Conservation (phyloP, 1,139 yeast genomes). For the Suhomyces guaymorum region DNA sequence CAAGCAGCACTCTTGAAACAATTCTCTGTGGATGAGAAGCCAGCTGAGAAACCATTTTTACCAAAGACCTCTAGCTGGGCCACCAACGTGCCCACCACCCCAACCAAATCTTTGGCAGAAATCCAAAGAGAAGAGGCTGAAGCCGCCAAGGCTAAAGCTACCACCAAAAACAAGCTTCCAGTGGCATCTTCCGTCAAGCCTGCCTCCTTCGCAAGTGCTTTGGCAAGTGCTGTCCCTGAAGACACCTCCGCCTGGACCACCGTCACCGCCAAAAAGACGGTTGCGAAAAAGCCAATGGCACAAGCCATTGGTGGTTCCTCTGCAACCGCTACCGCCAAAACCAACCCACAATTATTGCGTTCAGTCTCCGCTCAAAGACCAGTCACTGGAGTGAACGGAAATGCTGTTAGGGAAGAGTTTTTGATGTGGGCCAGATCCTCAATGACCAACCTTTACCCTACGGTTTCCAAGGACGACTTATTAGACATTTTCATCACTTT, state of each 20-base stretch:
- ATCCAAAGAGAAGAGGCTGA: conserved; percentile 50
- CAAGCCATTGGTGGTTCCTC: no score
- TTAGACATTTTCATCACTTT: conserved; percentile 77
- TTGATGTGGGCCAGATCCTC: conserved; percentile 81
- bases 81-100: conserved; percentile 24
- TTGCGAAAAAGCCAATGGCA: conserved; percentile 30
- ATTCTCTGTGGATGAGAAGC: conserved; percentile 26
- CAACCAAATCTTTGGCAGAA: conserved; percentile 45
- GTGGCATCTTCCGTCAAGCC: conserved; percentile 15
- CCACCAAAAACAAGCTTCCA: conserved; percentile 20
- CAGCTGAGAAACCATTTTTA: conserved; percentile 30
- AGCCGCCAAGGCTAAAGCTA: conserved; percentile 34
- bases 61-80: conserved; percentile 63
- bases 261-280: conserved; percentile 34
- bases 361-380: conserved; percentile 44
- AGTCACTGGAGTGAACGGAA: conserved; percentile 29
- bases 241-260: conserved; percentile 50
- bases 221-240: conserved; percentile 29
- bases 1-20: conserved; percentile 23
- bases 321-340: conserved; percentile 26
- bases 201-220: conserved; percentile 23
- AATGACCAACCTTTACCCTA: conserved; percentile 69
- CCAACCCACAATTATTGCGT: conserved; percentile 48
- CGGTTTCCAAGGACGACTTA: conserved; percentile 75
- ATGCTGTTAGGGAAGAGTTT: conserved; percentile 58